Evolutionary conservation across 495 filamentous ascomycete genomes (phyloP).

Genomic region (Neurospora terricola): DNA sequence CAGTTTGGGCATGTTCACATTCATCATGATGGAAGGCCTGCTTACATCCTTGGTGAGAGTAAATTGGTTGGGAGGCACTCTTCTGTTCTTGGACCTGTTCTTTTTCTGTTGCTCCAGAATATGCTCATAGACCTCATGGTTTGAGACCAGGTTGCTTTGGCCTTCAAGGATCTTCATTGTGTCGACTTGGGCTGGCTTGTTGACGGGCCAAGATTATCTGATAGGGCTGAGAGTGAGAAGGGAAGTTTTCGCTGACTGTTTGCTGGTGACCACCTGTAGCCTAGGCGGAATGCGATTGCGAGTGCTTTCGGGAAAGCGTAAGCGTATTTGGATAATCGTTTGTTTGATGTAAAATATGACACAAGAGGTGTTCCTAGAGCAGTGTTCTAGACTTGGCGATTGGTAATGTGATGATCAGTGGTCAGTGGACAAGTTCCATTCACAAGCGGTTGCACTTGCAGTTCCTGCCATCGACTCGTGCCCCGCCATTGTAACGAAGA

Average conservation of each 20-base stretch:
- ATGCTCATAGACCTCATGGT: slow-evolving; percentile 40
- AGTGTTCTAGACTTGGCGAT: not conserved
- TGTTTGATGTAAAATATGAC: not conserved
- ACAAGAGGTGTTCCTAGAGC: not conserved
- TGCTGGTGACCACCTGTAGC: not conserved
- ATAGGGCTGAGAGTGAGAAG: not conserved
- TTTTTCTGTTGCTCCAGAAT: slow-evolving; percentile 28
- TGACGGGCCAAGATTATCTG: not conserved
- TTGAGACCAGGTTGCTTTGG: slow-evolving; percentile 35
- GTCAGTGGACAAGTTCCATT: not conserved
- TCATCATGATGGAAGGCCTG: not conserved
- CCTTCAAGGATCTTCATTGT: slow-evolving; percentile 42
- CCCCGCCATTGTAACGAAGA: not conserved
- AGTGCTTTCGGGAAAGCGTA: not conserved
- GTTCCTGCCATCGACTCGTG: not conserved
- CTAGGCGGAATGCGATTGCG: not conserved
- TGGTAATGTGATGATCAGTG: not conserved
- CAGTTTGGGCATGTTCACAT: slow-evolving; percentile 1
- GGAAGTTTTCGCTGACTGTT: not conserved
- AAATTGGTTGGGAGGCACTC: slow-evolving; percentile 26
- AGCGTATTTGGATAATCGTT: not conserved
- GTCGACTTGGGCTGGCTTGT: not conserved
- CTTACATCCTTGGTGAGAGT: slow-evolving; percentile 17
- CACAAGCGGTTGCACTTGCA: not conserved
- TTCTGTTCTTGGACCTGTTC: slow-evolving; percentile 28